Evolutionary conservation across 495 filamentous ascomycete species (phyloP).

Genomic region (Tuber indicum): DNA sequence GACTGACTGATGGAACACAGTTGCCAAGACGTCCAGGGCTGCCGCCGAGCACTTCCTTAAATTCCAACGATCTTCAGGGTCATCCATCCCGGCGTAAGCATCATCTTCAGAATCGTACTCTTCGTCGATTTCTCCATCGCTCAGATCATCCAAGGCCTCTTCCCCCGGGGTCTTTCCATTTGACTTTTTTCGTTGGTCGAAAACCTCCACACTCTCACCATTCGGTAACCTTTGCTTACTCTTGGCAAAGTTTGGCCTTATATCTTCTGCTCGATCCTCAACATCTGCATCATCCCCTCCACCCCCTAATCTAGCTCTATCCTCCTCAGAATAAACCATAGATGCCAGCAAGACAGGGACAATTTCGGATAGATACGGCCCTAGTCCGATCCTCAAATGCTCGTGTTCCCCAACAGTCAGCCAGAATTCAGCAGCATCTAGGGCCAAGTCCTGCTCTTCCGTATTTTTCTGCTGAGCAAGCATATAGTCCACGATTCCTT

Average conservation of each 20-base stretch:
- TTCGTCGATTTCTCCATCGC: constrained; percentile 84
- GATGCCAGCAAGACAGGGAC: constrained; percentile 85
- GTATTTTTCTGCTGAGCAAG: constrained; percentile 74
- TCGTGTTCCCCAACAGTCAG: constrained; percentile 84
- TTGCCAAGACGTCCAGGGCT: constrained; percentile 87
- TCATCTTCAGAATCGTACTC: constrained; percentile 66
- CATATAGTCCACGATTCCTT: constrained; percentile 87
- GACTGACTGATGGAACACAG: constrained; percentile 77
- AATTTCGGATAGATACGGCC: constrained; percentile 73
- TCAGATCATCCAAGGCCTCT: constrained; percentile 64
- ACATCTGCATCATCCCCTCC: constrained; percentile 84
- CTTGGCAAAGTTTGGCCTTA: constrained; percentile 89
- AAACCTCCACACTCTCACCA: constrained; percentile 46
- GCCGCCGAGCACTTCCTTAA: constrained; percentile 96
- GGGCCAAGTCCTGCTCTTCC: constrained; percentile 82
- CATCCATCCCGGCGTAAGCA: constrained; percentile 49
- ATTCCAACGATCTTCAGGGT: constrained; percentile 92
- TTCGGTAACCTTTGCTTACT: constrained; percentile 50
- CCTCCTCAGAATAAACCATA: constrained; percentile 95
- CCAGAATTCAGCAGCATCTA: constrained; percentile 98
- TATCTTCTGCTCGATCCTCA: constrained; percentile 83
- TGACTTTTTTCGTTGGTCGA: constrained; percentile 46
- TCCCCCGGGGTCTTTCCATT: constrained; percentile 51
- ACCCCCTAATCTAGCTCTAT: constrained; percentile 73
- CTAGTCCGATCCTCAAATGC: constrained; percentile 62